A percentile compares a stretch with the other conserved stretches of the same genome.
phyloP scores from a whole-genome alignment of 768 basidiomycete species.

The Russula sp. region DNA sequence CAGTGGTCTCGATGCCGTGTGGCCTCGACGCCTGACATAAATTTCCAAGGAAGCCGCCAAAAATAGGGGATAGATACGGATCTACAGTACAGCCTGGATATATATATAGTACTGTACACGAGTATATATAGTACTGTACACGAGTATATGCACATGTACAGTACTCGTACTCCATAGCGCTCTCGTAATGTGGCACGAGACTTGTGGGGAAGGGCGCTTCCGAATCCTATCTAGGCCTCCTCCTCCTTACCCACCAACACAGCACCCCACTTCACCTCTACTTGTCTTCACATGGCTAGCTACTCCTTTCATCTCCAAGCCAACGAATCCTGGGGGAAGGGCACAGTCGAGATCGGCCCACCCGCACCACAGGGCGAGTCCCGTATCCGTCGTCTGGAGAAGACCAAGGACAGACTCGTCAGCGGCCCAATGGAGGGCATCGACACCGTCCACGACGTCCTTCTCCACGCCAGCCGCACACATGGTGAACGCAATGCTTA shows the following conservation, averaged over 20 bases:
- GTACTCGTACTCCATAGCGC: no score
- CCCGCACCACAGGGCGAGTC: slow-evolving; percentile 50
- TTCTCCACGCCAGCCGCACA: slow-evolving; percentile 68
- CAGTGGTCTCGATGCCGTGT: no score
- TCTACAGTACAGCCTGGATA: no score
- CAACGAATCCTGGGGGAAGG: slow-evolving; percentile 42
- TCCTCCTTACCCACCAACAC: neutral
- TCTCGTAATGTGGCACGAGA: no score
- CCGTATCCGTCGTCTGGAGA: slow-evolving; percentile 54
- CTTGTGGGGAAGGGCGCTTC: neutral
- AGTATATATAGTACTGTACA: no score
- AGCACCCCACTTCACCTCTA: neutral
- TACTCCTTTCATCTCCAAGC: slow-evolving; percentile 7
- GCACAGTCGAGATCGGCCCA: slow-evolving; percentile 57
- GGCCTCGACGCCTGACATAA: no score
- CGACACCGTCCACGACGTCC: slow-evolving; percentile 76
- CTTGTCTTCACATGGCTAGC: slow-evolving; percentile 9
- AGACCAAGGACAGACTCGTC: slow-evolving; percentile 55
- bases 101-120: no score
- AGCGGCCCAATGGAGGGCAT: slow-evolving; percentile 70
- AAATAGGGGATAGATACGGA: no score
- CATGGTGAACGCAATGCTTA: slow-evolving; percentile 73
- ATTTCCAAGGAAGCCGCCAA: no score
- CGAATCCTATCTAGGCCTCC: no score
- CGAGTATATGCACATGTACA: no score